Evolutionary conservation across 2,329 filamentous ascomycete species (phyloP), one percentile per base, ranked within the genome.

Genomic region (Tetracladium maxilliforme): DNA sequence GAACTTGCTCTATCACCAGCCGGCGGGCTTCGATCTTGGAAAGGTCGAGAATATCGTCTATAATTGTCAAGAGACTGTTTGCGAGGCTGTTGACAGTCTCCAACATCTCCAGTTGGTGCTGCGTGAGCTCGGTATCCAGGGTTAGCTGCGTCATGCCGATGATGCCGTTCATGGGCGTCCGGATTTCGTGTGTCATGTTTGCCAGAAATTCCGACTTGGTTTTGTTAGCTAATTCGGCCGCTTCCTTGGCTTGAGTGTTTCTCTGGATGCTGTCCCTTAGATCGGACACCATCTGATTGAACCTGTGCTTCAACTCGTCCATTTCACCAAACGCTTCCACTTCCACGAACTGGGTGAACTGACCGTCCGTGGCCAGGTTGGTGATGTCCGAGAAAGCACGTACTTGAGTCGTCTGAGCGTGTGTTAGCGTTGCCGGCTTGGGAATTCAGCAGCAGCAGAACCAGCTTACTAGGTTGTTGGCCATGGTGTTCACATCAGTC

Each of bases 301-400:
- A 95, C 63, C 95, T 95, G 42, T 86, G 75, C 56, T 98, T 98
- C 40, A 98, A 64, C 51, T 95, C 87, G 52, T 95, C 90, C 90
- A 98, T 95, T 52, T 98, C 90, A 35, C 90, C 90, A 9, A 87
- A 94, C 12, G 90, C 90, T 49, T 94, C 86, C n/a, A 98, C 87
- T 23, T 90, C 92, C 48, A 98, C 87, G 30, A 92, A 72, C 48
- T 94, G 92, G 14, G 83, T 92, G 49, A 95, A 95, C 51, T 98
- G 86, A 34, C 90, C 90, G 46, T 93, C 86, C 30, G 87, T 94
- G 15, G 90, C 90, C 19, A 90, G 74, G 48, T 94, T 92, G n/a
- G 87, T 94, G 41, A 98, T 95, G 47, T 95, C 87, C 27, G 86
- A 90, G 51, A 98, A 98, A 19, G 90, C 90, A 39, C 90, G 78